Percentiles rank a stretch among this genome's conserved stretches.
phyloP scores from a whole-genome alignment of 345 rosid genomes.

The Trapa incisa region DNA sequence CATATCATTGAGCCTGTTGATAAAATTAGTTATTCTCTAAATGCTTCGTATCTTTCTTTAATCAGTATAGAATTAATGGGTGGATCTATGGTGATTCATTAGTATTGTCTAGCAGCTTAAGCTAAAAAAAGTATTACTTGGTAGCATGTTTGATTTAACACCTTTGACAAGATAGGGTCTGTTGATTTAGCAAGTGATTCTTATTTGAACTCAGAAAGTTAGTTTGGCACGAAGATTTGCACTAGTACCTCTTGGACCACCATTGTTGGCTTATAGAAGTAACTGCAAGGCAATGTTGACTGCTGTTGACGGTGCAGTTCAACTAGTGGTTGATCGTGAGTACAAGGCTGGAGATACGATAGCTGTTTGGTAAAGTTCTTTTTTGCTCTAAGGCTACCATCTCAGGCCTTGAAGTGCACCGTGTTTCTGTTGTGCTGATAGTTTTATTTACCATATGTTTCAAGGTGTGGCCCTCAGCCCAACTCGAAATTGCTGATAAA shows the following conservation, averaged over 20 bases:
- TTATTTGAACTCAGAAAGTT: slow-evolving; percentile 58
- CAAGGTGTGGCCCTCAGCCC: slow-evolving; percentile 98
- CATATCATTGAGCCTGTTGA: not conserved
- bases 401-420: slow-evolving; percentile 9
- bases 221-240: slow-evolving; percentile 96
- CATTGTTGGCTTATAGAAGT: slow-evolving; percentile 81
- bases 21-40: not conserved
- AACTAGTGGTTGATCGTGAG: slow-evolving; percentile 73
- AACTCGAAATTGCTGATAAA: slow-evolving; percentile 85
- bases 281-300: slow-evolving; percentile 89
- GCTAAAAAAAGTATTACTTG: not conserved
- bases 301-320: slow-evolving; percentile 72
- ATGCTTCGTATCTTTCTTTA: not conserved
- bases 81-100: slow-evolving; percentile 1
- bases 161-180: not conserved
- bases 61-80: not conserved
- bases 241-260: slow-evolving; percentile 97
- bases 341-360: slow-evolving; percentile 86
- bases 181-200: slow-evolving; percentile 2
- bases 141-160: not conserved
- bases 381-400: slow-evolving; percentile 3
- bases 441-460: slow-evolving; percentile 10
- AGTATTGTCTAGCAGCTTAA: not conserved
- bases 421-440: slow-evolving; percentile 10
- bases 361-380: slow-evolving; percentile 55